phyloP scores from a whole-genome alignment of 805 yeast genomes.

The Metschnikowia lachancei region DNA sequence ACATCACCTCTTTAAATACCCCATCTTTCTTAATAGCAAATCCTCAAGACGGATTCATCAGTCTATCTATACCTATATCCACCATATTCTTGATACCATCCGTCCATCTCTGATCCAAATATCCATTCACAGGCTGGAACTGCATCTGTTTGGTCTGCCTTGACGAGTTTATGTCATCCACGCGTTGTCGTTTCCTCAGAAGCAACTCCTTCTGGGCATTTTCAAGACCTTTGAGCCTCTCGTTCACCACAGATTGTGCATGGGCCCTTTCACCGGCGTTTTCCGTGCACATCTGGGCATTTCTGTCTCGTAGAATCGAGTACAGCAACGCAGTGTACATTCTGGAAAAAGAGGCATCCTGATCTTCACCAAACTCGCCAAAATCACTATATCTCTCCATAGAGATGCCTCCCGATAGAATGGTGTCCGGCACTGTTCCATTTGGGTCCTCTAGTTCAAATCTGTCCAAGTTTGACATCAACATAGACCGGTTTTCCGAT shows the following conservation, averaged over 20 bases:
- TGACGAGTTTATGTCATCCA: constrained; percentile 42
- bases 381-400: constrained; percentile 24
- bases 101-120: constrained; percentile 49
- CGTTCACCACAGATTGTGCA: constrained; percentile 32
- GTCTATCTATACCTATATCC: constrained; percentile 30
- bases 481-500: constrained; percentile 13
- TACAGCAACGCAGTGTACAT: constrained; percentile 41
- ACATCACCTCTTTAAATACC: no score
- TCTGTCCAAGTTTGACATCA: constrained; percentile 20
- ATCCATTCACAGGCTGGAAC: constrained; percentile 43
- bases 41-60: no score
- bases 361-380: constrained; percentile 16
- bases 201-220: constrained; percentile 22
- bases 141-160: constrained; percentile 45
- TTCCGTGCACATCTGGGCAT: constrained; percentile 34
- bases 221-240: constrained; percentile 26
- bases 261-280: constrained; percentile 39
- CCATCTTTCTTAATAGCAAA: no score
- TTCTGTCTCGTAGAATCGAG: constrained; percentile 38
- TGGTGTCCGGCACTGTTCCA: constrained; percentile 13
- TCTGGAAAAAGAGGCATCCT: constrained; percentile 16
- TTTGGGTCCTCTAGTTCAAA: constrained; percentile 28
- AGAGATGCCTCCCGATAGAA: constrained; percentile 17
- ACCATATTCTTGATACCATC: constrained; percentile 43
- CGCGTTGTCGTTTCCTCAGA: constrained; percentile 37